These are phyloP conservation scores for Penicillium sp. DNA, from an alignment of 2,329 filamentous ascomycete genomes.

Conservation along the genomic window DNA sequence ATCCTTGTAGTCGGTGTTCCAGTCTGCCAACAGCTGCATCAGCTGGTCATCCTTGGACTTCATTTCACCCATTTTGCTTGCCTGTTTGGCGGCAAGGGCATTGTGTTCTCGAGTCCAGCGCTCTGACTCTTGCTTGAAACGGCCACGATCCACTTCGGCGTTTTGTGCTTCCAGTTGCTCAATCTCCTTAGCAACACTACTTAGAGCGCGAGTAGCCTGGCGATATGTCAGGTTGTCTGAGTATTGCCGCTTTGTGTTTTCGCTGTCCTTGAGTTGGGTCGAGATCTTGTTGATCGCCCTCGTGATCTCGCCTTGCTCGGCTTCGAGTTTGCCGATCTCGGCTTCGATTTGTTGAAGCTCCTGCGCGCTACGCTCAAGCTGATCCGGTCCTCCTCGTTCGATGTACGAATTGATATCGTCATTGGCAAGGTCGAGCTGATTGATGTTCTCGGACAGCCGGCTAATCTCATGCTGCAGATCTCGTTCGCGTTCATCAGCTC, in stretches of 20 bases:
- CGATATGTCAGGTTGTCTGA: conserved; percentile 84
- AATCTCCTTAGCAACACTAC: conserved; percentile 66
- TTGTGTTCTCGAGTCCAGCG: conserved; percentile 65
- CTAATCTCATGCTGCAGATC: conserved; percentile 67
- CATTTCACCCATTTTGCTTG: conserved; percentile 71
- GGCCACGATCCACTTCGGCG: conserved; percentile 75
- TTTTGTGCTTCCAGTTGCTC: conserved; percentile 70
- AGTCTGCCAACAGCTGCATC: conserved; percentile 68
- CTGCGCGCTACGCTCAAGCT: conserved; percentile 65
- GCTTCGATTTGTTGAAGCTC: conserved; percentile 66
- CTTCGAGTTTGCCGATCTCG: conserved; percentile 62
- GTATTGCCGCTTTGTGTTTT: conserved; percentile 81
- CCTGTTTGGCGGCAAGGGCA: conserved; percentile 66
- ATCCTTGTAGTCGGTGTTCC: conserved; percentile 80
- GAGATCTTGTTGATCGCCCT: conserved; percentile 72
- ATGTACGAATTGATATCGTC: conserved; percentile 76
- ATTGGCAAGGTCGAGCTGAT: conserved; percentile 71
- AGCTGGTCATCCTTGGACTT: conserved; percentile 82
- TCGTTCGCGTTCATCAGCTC: conserved; percentile 68
- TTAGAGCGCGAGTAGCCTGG: conserved; percentile 65
- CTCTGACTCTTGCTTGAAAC: conserved; percentile 66
- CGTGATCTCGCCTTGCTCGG: conserved; percentile 64
- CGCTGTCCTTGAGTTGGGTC: conserved; percentile 71
- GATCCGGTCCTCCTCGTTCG: conserved; percentile 67
- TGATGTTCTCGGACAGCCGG: conserved; percentile 67